Evolutionary conservation across 306 rosid genomes (phyloP).

Genomic region (Mucuna pruriens): DNA sequence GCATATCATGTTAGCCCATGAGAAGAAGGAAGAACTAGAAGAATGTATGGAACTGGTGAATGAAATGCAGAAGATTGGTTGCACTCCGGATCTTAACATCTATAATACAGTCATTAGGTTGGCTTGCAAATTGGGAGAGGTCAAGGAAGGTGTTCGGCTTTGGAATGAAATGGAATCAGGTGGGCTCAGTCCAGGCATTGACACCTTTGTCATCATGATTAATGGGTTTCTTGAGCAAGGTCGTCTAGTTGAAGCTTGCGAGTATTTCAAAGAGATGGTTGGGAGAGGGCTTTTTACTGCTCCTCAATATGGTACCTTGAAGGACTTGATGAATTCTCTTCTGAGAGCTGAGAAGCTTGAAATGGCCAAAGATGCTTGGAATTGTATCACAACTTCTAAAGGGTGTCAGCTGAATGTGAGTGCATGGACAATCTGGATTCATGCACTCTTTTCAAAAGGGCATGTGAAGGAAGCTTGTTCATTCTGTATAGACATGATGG

Average conservation of each 20-base stretch:
- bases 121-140: constrained; percentile 81
- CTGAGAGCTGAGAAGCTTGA: constrained; percentile 80
- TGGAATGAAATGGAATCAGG: constrained; percentile 80
- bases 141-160: constrained; percentile 67
- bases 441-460: constrained; percentile 78
- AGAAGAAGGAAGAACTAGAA: constrained; percentile 88
- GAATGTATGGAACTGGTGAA: constrained; percentile 71
- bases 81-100: constrained; percentile 65
- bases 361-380: constrained; percentile 85
- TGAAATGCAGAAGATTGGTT: constrained; percentile 82
- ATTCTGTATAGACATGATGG: constrained; percentile 84
- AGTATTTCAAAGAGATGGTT: constrained; percentile 80
- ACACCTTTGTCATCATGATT: constrained; percentile 80
- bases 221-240: constrained; percentile 79
- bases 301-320: constrained; percentile 78
- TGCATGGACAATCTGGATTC: constrained; percentile 95
- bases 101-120: constrained; percentile 77
- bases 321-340: constrained; percentile 69
- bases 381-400: constrained; percentile 55
- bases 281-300: constrained; percentile 71
- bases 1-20: constrained; percentile 74
- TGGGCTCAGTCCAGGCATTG: constrained; percentile 64
- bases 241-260: constrained; percentile 76
- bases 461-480: constrained; percentile 91
- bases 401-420: constrained; percentile 69